These are phyloP conservation scores for Vinca minor DNA, from an alignment of 257 asterid species.

Conservation along the genomic window DNA sequence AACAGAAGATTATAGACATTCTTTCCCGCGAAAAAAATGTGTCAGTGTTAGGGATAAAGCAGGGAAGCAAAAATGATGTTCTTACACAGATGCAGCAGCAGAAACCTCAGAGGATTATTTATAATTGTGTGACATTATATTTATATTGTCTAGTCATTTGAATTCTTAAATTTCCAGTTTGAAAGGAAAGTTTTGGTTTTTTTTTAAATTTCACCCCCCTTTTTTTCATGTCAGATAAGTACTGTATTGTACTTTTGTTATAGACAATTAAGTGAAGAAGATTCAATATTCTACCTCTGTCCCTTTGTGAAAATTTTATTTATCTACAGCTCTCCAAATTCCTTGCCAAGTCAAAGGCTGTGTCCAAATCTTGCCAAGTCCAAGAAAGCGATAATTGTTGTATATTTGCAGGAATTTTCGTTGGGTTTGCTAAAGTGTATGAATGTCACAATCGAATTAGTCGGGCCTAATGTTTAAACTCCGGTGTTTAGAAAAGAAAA, in stretches of 20 bases:
- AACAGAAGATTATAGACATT: conserved; percentile 17
- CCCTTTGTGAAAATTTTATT: no score
- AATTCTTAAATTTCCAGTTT: conserved; percentile 16
- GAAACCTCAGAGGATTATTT: conserved; percentile 29
- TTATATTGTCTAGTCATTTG: conserved; percentile 20
- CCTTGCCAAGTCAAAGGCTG: no score
- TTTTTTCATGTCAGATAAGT: background rate
- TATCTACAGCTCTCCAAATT: no score
- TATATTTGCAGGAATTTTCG: no score
- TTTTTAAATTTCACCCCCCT: no score
- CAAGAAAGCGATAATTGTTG: no score
- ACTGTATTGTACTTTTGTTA: background rate
- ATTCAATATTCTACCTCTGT: conserved; percentile 1
- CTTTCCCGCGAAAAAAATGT: conserved; percentile 3
- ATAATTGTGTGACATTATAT: conserved; percentile 40
- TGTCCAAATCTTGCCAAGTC: no score
- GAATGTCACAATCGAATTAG: no score
- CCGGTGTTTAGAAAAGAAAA: no score
- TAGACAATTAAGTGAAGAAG: conserved; percentile 4
- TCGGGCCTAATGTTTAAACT: no score
- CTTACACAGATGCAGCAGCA: conserved; percentile 30
- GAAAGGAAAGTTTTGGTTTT: conserved; percentile 7
- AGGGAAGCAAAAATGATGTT: background rate
- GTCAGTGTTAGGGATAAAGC: conserved; percentile 1
- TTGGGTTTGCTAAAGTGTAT: no score